Base-by-base conservation (phyloP, 1,284 basidiomycete genomes). In the Melampsora americana region DNA sequence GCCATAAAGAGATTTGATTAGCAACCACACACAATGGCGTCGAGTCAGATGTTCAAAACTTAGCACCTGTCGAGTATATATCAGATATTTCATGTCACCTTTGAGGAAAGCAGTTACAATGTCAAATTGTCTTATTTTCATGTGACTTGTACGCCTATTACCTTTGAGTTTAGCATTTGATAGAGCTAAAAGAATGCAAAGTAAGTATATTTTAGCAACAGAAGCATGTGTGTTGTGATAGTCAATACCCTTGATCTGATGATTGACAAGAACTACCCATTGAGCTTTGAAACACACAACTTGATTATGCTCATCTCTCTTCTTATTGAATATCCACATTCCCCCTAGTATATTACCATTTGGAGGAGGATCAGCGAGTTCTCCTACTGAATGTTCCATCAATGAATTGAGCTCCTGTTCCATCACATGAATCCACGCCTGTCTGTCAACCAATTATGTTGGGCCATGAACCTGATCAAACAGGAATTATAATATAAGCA, bases 291-390 rank as follows among this genome's bases (percentile, higher is more conserved):
- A 60, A 6, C 60, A 5, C 16, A 42, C 26, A 14, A 71, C 60
- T 28, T 71, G 32, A 61, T 48, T 32, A 28, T 42, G 32, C 62
- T 71, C 69, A 48, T 71, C 60, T 26, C 39, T 28, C 26, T 71
- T 71, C 18, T 32, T 4, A 7, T n/a, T 60, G 2, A 71, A n/a
- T 6, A 46, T 60, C 69, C 69, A 71, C 59, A 71, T 71, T n/a
- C 69, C 69, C 12, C 69, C 69, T 28, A 71, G 44, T 23, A 71
- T 48, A 30, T 71, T 71, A 4, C 42, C 59, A 48, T 64, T 28
- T 11, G 30, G n/a, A 6, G 69, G 69, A 1, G 53, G n/a, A 30
- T 32, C 30, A 11, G 46, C 69, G 12, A 71, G 59, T 44, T 39
- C 42, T 4, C 69, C 69, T 1, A 59, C 60, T 7, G 32, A 4